Evolutionary conservation across 257 asterid genomes (phyloP).

Genomic region (Osmanthus fragrans): DNA sequence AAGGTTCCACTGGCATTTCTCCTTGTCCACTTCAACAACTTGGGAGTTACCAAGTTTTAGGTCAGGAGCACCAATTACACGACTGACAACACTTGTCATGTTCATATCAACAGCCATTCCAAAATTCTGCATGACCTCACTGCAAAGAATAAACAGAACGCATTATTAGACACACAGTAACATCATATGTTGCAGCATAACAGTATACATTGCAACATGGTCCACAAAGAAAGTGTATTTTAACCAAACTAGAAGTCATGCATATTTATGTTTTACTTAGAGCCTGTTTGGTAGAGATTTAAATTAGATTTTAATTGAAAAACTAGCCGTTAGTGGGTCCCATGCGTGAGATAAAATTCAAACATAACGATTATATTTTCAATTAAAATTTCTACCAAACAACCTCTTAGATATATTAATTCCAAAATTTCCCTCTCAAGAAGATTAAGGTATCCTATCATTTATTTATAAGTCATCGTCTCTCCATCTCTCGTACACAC

Average conservation of each 20-base stretch:
- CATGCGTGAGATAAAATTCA: too few relatives aligned
- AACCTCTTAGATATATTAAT: neutral
- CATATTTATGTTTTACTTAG: neutral
- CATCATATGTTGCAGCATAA: neutral
- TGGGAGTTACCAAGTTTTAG: constrained; percentile 37
- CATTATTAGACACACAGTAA: neutral
- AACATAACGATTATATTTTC: too few relatives aligned
- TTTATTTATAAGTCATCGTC: neutral
- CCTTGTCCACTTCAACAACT: constrained; percentile 42
- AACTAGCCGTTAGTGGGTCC: too few relatives aligned
- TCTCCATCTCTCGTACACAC: too few relatives aligned
- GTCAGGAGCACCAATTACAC: constrained; percentile 57
- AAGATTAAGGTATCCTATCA: neutral
- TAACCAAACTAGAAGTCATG: neutral
- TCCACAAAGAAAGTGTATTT: neutral
- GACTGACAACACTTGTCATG: constrained; percentile 67
- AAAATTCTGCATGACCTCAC: constrained; percentile 40
- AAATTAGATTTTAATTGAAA: too few relatives aligned
- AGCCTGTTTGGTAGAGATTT: too few relatives aligned
- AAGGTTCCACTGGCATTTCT: constrained; percentile 70
- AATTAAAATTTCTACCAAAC: too few relatives aligned
- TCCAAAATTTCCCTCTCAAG: neutral
- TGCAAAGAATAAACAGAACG: constrained; percentile 20
- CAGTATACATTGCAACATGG: neutral
- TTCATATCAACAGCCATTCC: constrained; percentile 34